A percentile compares a stretch with the other conserved stretches of the same genome.
Conservation (phyloP, 2,329 filamentous ascomycete species). For the Pseudophaeomoniella oleicola region DNA sequence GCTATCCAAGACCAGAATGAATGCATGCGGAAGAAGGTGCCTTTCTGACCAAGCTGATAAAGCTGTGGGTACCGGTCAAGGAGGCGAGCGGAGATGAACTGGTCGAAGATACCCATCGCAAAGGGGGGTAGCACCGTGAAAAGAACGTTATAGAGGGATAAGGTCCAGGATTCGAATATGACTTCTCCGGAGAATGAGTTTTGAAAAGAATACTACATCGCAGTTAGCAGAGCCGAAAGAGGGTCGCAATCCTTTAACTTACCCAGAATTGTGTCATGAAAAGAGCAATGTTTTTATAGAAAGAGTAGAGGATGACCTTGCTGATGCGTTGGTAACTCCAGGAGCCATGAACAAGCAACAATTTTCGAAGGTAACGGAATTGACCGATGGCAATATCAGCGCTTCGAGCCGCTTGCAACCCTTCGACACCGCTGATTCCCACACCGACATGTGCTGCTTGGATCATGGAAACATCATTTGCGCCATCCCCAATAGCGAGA, state of each 20-base stretch:
- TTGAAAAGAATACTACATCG: constrained; percentile 77
- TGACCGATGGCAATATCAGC: constrained; percentile 93
- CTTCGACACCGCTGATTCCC: constrained; percentile 92
- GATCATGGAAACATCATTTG: constrained; percentile 99
- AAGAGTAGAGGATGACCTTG: constrained; percentile 95
- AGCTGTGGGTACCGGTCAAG: constrained; percentile 93
- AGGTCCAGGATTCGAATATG: constrained; percentile 97
- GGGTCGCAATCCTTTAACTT: constrained; percentile 25
- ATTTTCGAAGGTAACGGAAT: constrained; percentile 86
- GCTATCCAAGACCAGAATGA: constrained; percentile 86
- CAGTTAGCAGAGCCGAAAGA: constrained; percentile 4
- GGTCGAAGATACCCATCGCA: constrained; percentile 90
- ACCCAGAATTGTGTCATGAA: constrained; percentile 99
- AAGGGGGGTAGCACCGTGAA: constrained; percentile 91
- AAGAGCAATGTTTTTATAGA: constrained; percentile 97
- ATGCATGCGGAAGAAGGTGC: constrained; percentile 82
- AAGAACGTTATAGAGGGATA: constrained; percentile 99
- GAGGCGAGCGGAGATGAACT: constrained; percentile 87
- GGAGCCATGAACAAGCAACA: constrained; percentile 84
- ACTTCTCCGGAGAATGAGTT: constrained; percentile 96
- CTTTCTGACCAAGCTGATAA: constrained; percentile 84
- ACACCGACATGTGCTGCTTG: constrained; percentile 96
- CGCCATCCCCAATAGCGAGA: constrained; percentile 90
- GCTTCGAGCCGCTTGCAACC: constrained; percentile 87
- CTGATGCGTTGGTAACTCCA: constrained; percentile 97